Conservation (phyloP, 2,329 filamentous ascomycete genomes). For the Beauveria caledonica region DNA sequence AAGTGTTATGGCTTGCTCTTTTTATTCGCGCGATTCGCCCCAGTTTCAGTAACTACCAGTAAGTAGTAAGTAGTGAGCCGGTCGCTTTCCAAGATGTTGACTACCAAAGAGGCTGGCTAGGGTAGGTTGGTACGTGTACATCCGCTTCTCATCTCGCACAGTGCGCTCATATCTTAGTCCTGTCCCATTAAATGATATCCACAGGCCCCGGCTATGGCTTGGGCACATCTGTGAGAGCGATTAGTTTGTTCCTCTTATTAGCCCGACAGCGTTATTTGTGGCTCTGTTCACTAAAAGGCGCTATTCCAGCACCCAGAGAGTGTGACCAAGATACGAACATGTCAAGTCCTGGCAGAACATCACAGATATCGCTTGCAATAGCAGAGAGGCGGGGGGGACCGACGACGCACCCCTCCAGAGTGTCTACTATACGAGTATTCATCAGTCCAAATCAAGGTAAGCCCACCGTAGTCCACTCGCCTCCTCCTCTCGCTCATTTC, state of each 20-base stretch:
- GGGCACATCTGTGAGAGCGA: constrained; percentile 9
- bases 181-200: constrained; percentile 4
- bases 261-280: constrained; percentile 4
- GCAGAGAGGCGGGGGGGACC: background rate
- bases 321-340: constrained; percentile 6
- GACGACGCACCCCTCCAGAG: constrained; percentile 1
- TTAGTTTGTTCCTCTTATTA: constrained; percentile 2
- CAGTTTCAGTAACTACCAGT: too few relatives aligned
- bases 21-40: background rate
- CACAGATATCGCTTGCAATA: constrained; percentile 2
- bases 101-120: background rate
- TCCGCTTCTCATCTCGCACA: constrained; percentile 6
- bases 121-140: background rate
- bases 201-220: constrained; percentile 1
- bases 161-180: constrained; percentile 7
- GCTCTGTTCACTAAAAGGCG: constrained; percentile 4
- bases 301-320: constrained; percentile 4
- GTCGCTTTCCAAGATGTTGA: background rate
- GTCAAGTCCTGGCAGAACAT: constrained; percentile 2
- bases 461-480: constrained; percentile 1
- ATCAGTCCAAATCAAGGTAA: constrained; percentile 3
- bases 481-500: background rate
- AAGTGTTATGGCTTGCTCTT: background rate
- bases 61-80: background rate
- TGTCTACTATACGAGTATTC: background rate